phyloP scores from a whole-genome alignment of 2,329 filamentous ascomycete species.

The Fusarium odoratissimum region DNA sequence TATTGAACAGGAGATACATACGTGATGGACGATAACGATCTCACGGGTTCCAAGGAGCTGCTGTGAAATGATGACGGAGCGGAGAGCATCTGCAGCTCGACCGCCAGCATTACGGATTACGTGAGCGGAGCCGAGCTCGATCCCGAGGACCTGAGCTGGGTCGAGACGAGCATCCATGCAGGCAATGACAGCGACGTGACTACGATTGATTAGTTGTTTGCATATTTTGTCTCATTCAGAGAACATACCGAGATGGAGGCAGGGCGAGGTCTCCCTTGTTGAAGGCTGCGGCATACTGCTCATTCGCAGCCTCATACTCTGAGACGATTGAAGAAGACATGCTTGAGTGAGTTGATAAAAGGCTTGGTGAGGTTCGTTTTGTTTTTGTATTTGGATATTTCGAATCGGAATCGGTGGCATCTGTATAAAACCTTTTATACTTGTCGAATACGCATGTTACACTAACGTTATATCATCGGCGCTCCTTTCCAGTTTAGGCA shows the following conservation, averaged over 20 bases:
- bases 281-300: constrained; percentile 36
- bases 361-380: background rate
- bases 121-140: constrained; percentile 73
- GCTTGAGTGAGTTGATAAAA: background rate
- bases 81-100: constrained; percentile 74
- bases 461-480: background rate
- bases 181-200: constrained; percentile 64
- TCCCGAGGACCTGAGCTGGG: constrained; percentile 53
- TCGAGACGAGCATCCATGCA: constrained; percentile 86
- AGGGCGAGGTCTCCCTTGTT: constrained; percentile 39
- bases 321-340: constrained; percentile 38
- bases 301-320: constrained; percentile 42
- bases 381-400: background rate
- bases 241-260: constrained; percentile 38
- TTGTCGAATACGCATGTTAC: background rate
- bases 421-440: background rate
- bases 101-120: constrained; percentile 82
- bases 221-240: background rate
- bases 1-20: constrained; percentile 20
- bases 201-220: constrained; percentile 2
- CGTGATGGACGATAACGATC: constrained; percentile 78
- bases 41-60: constrained; percentile 82
- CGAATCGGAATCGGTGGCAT: background rate
- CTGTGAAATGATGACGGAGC: constrained; percentile 81
- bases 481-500: background rate